Base-by-base conservation (phyloP, 768 basidiomycete species). In the Polyporus arcularius region DNA sequence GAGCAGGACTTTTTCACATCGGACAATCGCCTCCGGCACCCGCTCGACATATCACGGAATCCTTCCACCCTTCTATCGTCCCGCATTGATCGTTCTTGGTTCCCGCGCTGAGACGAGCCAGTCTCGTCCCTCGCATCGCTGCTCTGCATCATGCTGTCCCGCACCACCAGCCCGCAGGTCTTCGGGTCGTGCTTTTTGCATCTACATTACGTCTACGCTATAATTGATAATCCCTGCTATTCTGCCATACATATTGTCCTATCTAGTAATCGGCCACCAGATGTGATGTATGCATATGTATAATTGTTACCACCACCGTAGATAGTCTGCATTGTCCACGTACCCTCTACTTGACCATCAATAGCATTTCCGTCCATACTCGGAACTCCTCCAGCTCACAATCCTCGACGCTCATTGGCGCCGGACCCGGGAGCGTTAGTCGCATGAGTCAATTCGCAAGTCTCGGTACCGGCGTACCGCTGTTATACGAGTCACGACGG, bases 241-340 rank as follows among this genome's bases (percentile, higher is more conserved):
- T 40, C 54, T n/a, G 41, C n/a, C n/a, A 35, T 30, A 48, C 55
- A 39, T 48, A 31, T 38, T 26, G 12, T 31, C n/a, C 26, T 16
- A 48, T 16, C 38, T 38, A 41, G 45, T 43, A 14, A 48, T 21
- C 39, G 28, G 18, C 21, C n/a, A 16, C n/a, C 32, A 45, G 52
- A 58, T 43, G 18, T 45, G 43, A 53, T 62, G 61, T 62, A 62
- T 11, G 46, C 53, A 39, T 62, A 62, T 62, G 61, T 62, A 55
- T 46, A 62, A 46, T 58, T 53, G 52, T 18, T 53, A 55, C 39
- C 39, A 53, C 30, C 31, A 61, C 14, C 47, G 31, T 51, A 48
- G 46, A 48, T 48, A 48, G 0, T 30, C n/a, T 11, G 46, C 46
- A 47, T 21, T 47, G 46, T 47, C 26, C 21, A 48, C 46, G 46